Conservation (phyloP, 192 early-diverging fungal genomes). For the Hyaloraphidium curvatum region DNA sequence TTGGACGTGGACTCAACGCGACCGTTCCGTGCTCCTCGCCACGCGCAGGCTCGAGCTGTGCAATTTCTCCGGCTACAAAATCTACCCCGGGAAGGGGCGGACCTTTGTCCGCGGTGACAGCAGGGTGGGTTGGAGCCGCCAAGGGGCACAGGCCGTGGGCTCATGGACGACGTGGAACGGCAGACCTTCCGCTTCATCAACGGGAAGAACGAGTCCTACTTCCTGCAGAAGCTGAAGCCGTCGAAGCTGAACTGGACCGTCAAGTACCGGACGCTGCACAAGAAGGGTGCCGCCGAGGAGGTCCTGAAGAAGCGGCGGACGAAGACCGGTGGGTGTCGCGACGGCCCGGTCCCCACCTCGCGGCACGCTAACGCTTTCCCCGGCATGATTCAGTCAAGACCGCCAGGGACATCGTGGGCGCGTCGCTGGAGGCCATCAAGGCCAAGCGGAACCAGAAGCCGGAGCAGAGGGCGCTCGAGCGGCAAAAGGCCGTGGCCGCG, state of each 20-base stretch:
- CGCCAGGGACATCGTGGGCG: slow-evolving; percentile 89
- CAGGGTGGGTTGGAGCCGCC: slow-evolving; percentile 53
- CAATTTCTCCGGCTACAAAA: slow-evolving; percentile 96
- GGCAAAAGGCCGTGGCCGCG: slow-evolving; percentile 61
- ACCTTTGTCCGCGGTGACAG: slow-evolving; percentile 78
- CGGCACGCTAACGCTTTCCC: too few relatives aligned
- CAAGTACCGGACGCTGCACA: slow-evolving; percentile 93
- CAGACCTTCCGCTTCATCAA: slow-evolving; percentile 90
- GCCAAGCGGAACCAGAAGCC: slow-evolving; percentile 95
- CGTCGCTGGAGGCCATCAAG: slow-evolving; percentile 86
- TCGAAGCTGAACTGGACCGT: slow-evolving; percentile 95
- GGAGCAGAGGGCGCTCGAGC: slow-evolving; percentile 79
- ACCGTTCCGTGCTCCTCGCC: too few relatives aligned
- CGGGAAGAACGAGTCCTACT: slow-evolving; percentile 92
- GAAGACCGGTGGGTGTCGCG: slow-evolving; percentile 3
- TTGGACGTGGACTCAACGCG: too few relatives aligned
- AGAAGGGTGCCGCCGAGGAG: slow-evolving; percentile 96
- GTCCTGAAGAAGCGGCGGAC: slow-evolving; percentile 73
- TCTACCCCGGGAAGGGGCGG: slow-evolving; percentile 98
- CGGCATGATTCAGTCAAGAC: slow-evolving; percentile 88
- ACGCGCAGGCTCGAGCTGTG: slow-evolving; percentile 83
- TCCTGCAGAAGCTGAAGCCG: slow-evolving; percentile 93
- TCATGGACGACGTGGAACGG: too few relatives aligned
- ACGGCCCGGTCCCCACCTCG: too few relatives aligned
- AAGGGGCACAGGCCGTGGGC: too few relatives aligned